A percentile compares a stretch with the other conserved stretches of the same genome.
Evolutionary conservation across 805 yeast species (phyloP).

Genomic region (Metschnikowia picachoensis): DNA sequence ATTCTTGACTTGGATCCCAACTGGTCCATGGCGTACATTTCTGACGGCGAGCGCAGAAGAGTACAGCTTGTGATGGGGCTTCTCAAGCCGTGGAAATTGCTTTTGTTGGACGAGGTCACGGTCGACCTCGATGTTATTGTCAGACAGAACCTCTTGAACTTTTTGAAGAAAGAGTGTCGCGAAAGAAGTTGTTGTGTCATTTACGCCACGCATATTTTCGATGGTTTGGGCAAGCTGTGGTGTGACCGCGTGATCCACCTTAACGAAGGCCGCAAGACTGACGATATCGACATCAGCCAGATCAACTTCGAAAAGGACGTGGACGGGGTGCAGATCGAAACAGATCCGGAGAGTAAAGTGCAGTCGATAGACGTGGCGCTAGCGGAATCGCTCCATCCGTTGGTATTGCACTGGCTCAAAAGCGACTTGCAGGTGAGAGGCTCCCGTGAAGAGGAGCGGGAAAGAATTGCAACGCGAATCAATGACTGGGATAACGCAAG

Average conservation of each 20-base stretch:
- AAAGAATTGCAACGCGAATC: conserved; percentile 39
- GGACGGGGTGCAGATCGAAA: conserved; percentile 22
- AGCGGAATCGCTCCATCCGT: conserved; percentile 61
- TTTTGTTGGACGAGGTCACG: conserved; percentile 93
- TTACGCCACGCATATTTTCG: conserved; percentile 95
- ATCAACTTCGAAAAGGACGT: conserved; percentile 30
- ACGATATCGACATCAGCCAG: conserved; percentile 30
- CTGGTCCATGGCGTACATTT: conserved; percentile 90
- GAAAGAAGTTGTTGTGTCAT: conserved; percentile 70
- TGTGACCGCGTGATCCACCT: conserved; percentile 81
- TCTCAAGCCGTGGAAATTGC: conserved; percentile 81
- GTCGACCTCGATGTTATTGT: conserved; percentile 95
- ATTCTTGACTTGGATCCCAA: conserved; percentile 79
- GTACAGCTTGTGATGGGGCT: conserved; percentile 94
- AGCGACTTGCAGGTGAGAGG: conserved; percentile 54
- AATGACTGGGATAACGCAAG: conserved; percentile 52
- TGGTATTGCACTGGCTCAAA: conserved; percentile 65
- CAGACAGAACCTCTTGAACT: conserved; percentile 66
- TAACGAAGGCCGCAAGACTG: conserved; percentile 54
- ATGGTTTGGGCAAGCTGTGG: conserved; percentile 82
- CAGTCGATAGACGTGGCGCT: conserved; percentile 34
- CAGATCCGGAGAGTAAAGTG: conserved; percentile 21
- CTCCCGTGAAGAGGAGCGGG: conserved; percentile 43
- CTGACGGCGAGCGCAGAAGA: conserved; percentile 93
- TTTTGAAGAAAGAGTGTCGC: conserved; percentile 69